Evolutionary conservation across 495 filamentous ascomycete genomes (phyloP).

Genomic region (Talaromyces wortmannii): DNA sequence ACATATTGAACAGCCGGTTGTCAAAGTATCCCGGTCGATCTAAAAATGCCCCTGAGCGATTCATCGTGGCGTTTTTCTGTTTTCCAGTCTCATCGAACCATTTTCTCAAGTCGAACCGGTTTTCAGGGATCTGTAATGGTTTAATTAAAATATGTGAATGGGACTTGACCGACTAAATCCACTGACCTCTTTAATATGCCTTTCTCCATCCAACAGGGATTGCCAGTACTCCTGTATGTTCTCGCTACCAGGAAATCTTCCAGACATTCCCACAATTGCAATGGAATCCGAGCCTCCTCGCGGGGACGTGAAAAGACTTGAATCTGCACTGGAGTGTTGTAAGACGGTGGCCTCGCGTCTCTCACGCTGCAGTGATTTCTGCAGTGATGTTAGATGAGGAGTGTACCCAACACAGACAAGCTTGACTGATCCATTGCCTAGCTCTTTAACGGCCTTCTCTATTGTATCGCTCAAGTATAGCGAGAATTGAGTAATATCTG

Average conservation of each 20-base stretch:
- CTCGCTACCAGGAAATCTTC: conserved; percentile 12
- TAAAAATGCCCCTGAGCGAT: conserved; percentile 26
- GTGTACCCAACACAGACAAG: not conserved
- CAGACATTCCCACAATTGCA: conserved; percentile 17
- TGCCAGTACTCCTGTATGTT: conserved; percentile 10
- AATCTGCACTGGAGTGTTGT: not conserved
- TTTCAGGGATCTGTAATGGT: conserved; percentile 5
- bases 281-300: conserved; percentile 3
- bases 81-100: conserved; percentile 20
- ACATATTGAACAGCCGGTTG: conserved; percentile 34
- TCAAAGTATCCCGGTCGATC: conserved; percentile 30
- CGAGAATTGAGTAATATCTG: conserved; percentile 5
- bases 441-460: not conserved
- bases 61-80: conserved; percentile 21
- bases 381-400: not conserved
- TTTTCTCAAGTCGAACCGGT: conserved; percentile 14
- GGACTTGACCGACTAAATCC: not conserved
- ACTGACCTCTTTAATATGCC: not conserved
- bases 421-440: not conserved
- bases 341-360: not conserved
- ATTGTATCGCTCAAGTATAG: conserved; percentile 8
- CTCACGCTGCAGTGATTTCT: not conserved
- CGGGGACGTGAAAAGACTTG: not conserved
- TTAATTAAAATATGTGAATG: not conserved
- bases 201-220: conserved; percentile 2